Evolutionary conservation across 2,329 filamentous ascomycete species (phyloP).

Genomic region (Gaeumannomyces sp.): DNA sequence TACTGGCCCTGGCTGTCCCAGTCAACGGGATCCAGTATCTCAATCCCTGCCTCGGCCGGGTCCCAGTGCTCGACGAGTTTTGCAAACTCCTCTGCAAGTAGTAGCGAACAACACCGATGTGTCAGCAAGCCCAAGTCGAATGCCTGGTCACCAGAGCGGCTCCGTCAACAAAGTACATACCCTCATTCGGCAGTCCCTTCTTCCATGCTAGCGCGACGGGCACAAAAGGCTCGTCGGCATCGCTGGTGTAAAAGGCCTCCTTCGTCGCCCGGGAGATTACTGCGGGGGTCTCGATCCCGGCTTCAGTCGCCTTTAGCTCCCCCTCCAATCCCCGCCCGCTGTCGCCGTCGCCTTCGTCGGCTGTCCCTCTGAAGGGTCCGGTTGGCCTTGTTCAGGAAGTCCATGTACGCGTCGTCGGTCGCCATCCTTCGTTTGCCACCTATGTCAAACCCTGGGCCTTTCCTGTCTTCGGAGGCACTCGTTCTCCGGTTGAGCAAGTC

Average conservation of each 20-base stretch:
- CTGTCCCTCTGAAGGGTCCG: constrained; percentile 61
- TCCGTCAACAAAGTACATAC: constrained; percentile 34
- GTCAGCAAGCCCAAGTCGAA: constrained; percentile 12
- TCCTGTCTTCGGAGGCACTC: background rate
- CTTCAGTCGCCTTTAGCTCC: constrained; percentile 46
- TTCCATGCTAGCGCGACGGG: constrained; percentile 62
- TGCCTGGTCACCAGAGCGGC: background rate
- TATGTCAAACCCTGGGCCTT: background rate
- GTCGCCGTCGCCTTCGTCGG: constrained; percentile 6
- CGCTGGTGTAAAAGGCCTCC: constrained; percentile 66
- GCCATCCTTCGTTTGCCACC: constrained; percentile 48
- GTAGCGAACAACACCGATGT: constrained; percentile 4
- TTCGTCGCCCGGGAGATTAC: constrained; percentile 44
- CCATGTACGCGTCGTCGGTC: constrained; percentile 74
- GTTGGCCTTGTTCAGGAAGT: constrained; percentile 85
- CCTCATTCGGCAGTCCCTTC: constrained; percentile 52
- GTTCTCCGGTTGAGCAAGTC: no score
- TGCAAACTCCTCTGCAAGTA: constrained; percentile 58
- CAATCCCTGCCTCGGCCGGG: constrained; percentile 49
- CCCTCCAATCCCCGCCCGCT: constrained; percentile 11
- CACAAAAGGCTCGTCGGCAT: constrained; percentile 81
- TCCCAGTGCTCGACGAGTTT: constrained; percentile 55
- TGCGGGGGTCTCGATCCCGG: constrained; percentile 54
- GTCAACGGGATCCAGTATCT: constrained; percentile 59
- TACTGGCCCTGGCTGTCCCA: constrained; percentile 74